Base-by-base conservation (phyloP, 2,329 filamentous ascomycete species). In the Fusarium udum region DNA sequence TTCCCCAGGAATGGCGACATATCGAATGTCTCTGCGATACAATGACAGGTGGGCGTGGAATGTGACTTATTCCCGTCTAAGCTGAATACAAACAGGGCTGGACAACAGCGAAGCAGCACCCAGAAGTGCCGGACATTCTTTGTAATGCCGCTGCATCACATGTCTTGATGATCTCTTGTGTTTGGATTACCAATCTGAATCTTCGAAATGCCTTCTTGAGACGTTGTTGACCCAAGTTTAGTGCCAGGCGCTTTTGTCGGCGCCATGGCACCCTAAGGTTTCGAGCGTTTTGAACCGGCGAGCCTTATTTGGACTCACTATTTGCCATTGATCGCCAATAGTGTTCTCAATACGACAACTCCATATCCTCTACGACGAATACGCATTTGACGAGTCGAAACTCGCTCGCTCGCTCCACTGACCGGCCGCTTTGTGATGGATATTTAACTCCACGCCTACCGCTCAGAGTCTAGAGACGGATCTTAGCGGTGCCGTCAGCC, bases 401-500 rank as follows among this genome's bases (percentile, higher is more conserved):
- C 46, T 32, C 56, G n/a, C 55, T 64, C 39, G 42, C 69, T 58
- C 40, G 6, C 52, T 49, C 51, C 48, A 51, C 42, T 43, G 34
- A 55, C 57, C 32, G 24, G 39, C 63, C 34, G 40, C 34, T 39
- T 43, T 42, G 34, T 36, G 36, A 46, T 48, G 37, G 8, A 43
- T 28, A 37, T 31, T 26, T 64, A 45, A 51, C 59, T 53, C 36
- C 46, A 40, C 45, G 49, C 60, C 51, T 58, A 37, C 32, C 20
- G 45, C 32, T 58, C 36, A 53, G 45, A 43, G 40, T 42, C 40
- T 42, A 16, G 40, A 49, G 45, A 64, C 65, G 59, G 67, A 43
- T 59, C 45, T 69, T 69, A 65, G 59, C 59, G 66, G 51, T 69
- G 67, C 67, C 67, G 65, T 31, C 52, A 52, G 46, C 65, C 59